Evolutionary conservation across 1,139 yeast species (phyloP).

Genomic region (Martiniozyma asiatica): DNA sequence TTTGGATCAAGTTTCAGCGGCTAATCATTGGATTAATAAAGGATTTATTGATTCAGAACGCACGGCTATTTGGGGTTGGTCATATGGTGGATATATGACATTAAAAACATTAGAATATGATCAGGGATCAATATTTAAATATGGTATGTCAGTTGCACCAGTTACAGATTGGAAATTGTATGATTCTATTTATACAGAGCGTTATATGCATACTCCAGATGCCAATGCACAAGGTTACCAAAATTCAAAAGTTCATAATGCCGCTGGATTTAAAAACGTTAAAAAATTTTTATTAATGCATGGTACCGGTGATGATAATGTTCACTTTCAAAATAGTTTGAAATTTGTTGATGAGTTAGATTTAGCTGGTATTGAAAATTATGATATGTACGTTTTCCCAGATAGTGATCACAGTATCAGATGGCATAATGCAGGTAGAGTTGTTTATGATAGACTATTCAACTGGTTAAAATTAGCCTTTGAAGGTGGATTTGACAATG

Average conservation of each 20-base stretch:
- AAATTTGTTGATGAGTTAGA: conserved; percentile 64
- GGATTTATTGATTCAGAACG: conserved; percentile 44
- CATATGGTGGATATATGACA: conserved; percentile 76
- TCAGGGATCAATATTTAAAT: conserved; percentile 52
- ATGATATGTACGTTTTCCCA: conserved; percentile 84
- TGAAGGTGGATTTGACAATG: conserved; percentile 28
- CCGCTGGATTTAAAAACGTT: conserved; percentile 34
- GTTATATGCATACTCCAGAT: conserved; percentile 69
- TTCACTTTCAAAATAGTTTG: conserved; percentile 79
- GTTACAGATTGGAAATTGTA: conserved; percentile 75
- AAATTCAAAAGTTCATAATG: conserved; percentile 32
- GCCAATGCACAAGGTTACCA: conserved; percentile 47
- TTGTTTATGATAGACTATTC: conserved; percentile 65
- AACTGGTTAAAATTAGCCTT: conserved; percentile 58
- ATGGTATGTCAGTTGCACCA: conserved; percentile 84
- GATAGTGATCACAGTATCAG: conserved; percentile 82
- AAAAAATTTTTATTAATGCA: conserved; percentile 74
- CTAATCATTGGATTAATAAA: conserved; percentile 47
- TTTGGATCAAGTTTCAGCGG: conserved; percentile 59
- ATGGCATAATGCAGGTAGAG: conserved; percentile 65
- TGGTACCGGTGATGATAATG: conserved; percentile 97
- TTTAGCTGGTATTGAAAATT: conserved; percentile 54
- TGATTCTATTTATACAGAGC: conserved; percentile 79
- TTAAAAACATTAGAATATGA: conserved; percentile 67
- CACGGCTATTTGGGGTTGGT: conserved; percentile 95